Evolutionary conservation across 805 yeast genomes (phyloP).

Genomic region (Diddensiella caesifluorescens): DNA sequence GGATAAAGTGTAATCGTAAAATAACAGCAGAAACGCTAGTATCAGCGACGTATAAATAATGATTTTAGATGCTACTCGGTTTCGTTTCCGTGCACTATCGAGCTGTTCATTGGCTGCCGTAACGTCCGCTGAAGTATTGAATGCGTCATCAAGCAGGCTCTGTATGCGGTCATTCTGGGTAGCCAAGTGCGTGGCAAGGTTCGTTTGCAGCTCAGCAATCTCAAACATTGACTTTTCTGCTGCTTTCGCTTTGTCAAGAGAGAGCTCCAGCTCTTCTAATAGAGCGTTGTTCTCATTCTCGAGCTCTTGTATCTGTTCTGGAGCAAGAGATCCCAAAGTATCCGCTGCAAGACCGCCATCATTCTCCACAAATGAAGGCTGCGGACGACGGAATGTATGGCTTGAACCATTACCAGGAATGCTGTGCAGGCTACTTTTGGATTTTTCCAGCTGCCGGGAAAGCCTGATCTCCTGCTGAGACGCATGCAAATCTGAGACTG

Average conservation of each 20-base stretch:
- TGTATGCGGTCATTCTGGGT: constrained; percentile 68
- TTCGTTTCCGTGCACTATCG: constrained; percentile 59
- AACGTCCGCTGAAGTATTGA: constrained; percentile 59
- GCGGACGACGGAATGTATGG: not conserved
- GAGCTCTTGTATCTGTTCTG: constrained; percentile 27
- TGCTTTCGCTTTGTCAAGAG: constrained; percentile 33
- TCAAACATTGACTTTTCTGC: constrained; percentile 45
- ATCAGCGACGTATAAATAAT: constrained; percentile 51
- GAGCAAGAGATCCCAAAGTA: constrained; percentile 8
- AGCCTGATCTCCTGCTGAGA: constrained; percentile 34
- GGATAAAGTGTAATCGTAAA: constrained; percentile 31
- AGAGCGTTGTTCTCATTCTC: constrained; percentile 34
- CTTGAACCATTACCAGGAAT: constrained; percentile 6
- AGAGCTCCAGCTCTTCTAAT: constrained; percentile 33
- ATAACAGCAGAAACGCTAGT: constrained; percentile 51
- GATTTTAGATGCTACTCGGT: constrained; percentile 54
- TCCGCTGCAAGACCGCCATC: not conserved
- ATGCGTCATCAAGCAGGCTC: constrained; percentile 59
- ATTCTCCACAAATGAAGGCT: not conserved
- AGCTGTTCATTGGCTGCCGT: constrained; percentile 66
- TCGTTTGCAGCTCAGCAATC: constrained; percentile 68
- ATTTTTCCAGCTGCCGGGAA: constrained; percentile 26
- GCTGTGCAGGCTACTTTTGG: constrained; percentile 19
- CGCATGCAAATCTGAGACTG: constrained; percentile 30
- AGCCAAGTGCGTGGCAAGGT: constrained; percentile 65